Evolutionary conservation across 139 green algal species (phyloP).

Genomic region (Desmodesmus armatus): DNA sequence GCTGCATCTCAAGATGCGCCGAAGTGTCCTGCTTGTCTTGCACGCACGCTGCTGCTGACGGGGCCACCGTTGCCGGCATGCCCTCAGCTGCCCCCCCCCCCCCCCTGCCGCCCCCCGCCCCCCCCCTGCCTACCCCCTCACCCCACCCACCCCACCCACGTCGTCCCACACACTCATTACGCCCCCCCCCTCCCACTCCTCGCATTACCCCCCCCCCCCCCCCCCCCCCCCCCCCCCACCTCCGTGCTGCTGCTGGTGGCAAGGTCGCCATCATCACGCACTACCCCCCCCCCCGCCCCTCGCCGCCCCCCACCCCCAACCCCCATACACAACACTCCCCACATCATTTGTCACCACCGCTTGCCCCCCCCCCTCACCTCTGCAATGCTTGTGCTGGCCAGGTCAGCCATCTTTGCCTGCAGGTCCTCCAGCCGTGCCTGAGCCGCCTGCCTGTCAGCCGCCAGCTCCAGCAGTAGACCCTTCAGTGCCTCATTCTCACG

Average conservation of each 20-base stretch:
- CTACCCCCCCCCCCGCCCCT: background rate
- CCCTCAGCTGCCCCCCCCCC: background rate
- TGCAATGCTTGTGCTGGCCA: conserved; percentile 1
- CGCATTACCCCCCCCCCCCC: background rate
- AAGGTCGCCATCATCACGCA: background rate
- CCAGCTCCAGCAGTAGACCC: conserved; percentile 75
- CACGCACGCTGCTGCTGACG: background rate
- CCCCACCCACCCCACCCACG: background rate
- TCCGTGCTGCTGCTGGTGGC: background rate
- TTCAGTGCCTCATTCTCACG: conserved; percentile 82
- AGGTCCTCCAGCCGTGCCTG: conserved; percentile 26
- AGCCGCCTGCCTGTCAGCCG: conserved; percentile 70
- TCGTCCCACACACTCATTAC: background rate
- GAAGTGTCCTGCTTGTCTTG: too few relatives aligned
- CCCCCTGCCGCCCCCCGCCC: background rate
- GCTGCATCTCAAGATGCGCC: too few relatives aligned
- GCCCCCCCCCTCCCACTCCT: background rate
- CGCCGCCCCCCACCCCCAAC: background rate
- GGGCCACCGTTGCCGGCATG: background rate
- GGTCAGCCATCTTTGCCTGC: background rate
- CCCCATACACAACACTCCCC: background rate
- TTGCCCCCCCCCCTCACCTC: background rate
- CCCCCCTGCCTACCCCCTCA: background rate
- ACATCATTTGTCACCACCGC: background rate
- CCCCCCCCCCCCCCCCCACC: too few relatives aligned